Evolutionary conservation across 257 asterid species (phyloP), one percentile per base, ranked within the genome.

Genomic region (Gynochthodes officinalis): DNA sequence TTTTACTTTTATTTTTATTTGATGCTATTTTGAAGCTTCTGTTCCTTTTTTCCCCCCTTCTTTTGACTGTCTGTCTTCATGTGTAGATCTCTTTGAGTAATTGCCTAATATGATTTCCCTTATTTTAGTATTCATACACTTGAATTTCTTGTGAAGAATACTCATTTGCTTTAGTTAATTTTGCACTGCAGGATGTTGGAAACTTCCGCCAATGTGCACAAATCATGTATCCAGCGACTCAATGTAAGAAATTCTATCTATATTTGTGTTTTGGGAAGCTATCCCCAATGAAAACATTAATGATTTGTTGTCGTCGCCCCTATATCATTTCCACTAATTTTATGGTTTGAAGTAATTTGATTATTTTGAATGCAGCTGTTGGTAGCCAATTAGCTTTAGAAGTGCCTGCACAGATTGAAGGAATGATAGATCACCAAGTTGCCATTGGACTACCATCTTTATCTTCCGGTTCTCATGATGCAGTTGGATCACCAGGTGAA

Each of bases 151-250:
- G 28, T 11, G 11, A 59, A 27, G 5, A 4, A 23, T 60, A 19
- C 69, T 77, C 13, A 77, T 37, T 21, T 50, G 49, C 1, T 63
- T 40, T 27, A 39, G 67, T 71, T 48, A 37, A 53, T 64, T 71
- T 13, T 33, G 21, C 66, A 48, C 28, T 63, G 55, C 59, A 83
- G 84, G 78, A 39, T 65, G 77, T 69, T 65, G 76, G 67, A 40
- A n/a, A 33, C 50, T 13, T 4, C 50, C 48, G 6, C 19, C 74
- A 60, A 16, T 75, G 72, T 75, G 81, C 76, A 53, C 75, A 39
- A 32, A 65, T 80, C 72, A 37, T 83, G 64, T 69, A 69, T 57
- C 85, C 78, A 40, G 61, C 28, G 15, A 70, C 30, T 58, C 74
- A 48, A 75, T 81, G 87, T 83, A 80, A 46, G 69, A 53, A 68